Base-by-base conservation (phyloP, 306 rosid genomes). In the Quercus agrifolia region DNA sequence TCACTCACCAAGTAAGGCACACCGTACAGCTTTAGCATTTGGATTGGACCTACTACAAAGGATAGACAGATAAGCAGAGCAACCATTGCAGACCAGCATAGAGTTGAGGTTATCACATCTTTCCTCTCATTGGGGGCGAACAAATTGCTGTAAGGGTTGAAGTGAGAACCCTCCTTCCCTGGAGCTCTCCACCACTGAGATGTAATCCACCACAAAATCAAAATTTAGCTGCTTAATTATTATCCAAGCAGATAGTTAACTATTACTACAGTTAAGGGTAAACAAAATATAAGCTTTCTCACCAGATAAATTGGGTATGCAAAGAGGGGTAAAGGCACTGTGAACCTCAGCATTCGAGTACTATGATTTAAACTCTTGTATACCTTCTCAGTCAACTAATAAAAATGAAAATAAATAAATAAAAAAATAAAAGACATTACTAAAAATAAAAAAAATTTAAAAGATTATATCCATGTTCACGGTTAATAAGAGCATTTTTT, bases 271-370 rank as follows among this genome's bases (percentile, higher is more conserved):
- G 9, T 27, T 15, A 35, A 19, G 20, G 66, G 30, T 17, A 4
- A 44, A 52, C 18, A 19, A n/a, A 44, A 73, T 56, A 44, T 74
- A 35, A 78, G 8, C 18, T 41, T 44, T 75, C 93, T 88, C 74
- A 91, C 99, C 94, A 95, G 87, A 82, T 96, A 96, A 77, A 91
- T 80, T 5, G 99, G 98, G 72, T 90, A 96, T 61, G 97, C 99
- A 70, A 96, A 87, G 57, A 90, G 61, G 30, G 99, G 98, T 58
- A 90, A 93, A 35, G 99, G 99, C 27, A 91, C 38, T 23, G 85
- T 84, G 83, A 90, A 96, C 90, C 98, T 91, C 57, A 93, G 70
- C 56, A 70, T 80, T 70, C 73, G 84, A 75, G 96, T 91, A 41
- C 18, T 79, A 25, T 33, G 68, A 77, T 78, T 86, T 79, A 91